Evolutionary conservation across 2,329 filamentous ascomycete species (phyloP), one percentile per base, ranked within the genome.

Genomic region (Sarocladium oryzae): DNA sequence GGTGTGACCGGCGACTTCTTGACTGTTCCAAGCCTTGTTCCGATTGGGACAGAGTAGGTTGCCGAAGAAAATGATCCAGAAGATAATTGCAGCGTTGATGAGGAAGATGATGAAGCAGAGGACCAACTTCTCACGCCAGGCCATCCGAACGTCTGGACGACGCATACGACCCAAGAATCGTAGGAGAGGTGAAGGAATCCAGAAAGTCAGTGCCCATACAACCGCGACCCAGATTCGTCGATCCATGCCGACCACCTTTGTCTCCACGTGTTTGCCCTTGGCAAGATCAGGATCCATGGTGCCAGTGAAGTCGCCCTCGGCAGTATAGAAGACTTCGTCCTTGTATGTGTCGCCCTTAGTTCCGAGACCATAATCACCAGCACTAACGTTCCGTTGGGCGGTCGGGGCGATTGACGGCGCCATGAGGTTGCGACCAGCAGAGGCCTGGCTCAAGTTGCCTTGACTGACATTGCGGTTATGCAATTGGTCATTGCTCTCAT

Each of bases 81-180:
- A 99, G 53, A 96, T 76, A 55, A 99, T 81, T 24, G 81, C 63
- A 35, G 65, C 89, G 68, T 99, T 99, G 58, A 95, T 69, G 11
- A 99, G 60, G 26, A 88, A 65, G 58, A 99, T 97, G 50, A 96
- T 61, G 53, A 88, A 74, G 43, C 91, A 83, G 10, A 99, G 74
- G 0, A 93, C 86, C 10, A 99, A 49, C 69, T 99, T 99, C 63
- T 99, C 93, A 68, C 93, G 82, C 93, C 93, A 99, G 0, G 93
- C 93, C 82, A 96, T 88, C 23, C 93, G 88, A 8, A 99, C 89
- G 69, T 99, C 93, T 2, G 91, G 93, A 51, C 93, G 85, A 71
- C 95, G 95, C 93, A 99, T 99, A 20, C 92, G 88, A 28, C 93
- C 93, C 53, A 97, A 63, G 54, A 77, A 85, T n/a, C 80, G 79